These are phyloP conservation scores for Rhododendron vialii DNA, from an alignment of 148 eudicot species.

Conservation along the genomic window DNA sequence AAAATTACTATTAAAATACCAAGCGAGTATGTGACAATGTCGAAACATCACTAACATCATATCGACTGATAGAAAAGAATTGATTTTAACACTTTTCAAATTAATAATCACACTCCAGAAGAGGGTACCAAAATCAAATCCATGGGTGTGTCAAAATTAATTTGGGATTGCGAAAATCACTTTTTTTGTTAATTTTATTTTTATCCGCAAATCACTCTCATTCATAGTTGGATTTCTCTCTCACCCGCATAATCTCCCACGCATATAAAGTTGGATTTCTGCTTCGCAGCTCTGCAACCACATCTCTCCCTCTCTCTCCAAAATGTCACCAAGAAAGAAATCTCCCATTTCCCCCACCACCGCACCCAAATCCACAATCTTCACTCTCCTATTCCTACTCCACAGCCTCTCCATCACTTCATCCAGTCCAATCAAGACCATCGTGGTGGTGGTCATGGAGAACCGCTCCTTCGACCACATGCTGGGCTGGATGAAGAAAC, in stretches of 20 bases:
- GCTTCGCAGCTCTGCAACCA: not conserved
- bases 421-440: conserved; percentile 47
- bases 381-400: conserved; percentile 16
- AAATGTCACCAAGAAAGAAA: not conserved
- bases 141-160: too few species aligned
- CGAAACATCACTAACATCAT: too few species aligned
- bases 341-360: not conserved
- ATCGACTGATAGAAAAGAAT: too few species aligned
- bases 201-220: too few species aligned
- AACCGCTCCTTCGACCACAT: conserved; percentile 91
- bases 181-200: too few species aligned
- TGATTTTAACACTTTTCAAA: too few species aligned
- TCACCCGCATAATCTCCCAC: not conserved
- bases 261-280: not conserved
- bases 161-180: too few species aligned
- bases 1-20: too few species aligned
- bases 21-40: too few species aligned
- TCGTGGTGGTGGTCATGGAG: conserved; percentile 78
- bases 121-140: too few species aligned
- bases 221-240: not conserved
- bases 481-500: conserved; percentile 78
- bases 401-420: not conserved
- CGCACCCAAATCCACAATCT: not conserved
- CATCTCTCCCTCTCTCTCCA: not conserved
- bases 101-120: too few species aligned